Evolutionary conservation across 2,329 filamentous ascomycete species (phyloP), one percentile per base, ranked within the genome.

Genomic region (Colletotrichum sp.): DNA sequence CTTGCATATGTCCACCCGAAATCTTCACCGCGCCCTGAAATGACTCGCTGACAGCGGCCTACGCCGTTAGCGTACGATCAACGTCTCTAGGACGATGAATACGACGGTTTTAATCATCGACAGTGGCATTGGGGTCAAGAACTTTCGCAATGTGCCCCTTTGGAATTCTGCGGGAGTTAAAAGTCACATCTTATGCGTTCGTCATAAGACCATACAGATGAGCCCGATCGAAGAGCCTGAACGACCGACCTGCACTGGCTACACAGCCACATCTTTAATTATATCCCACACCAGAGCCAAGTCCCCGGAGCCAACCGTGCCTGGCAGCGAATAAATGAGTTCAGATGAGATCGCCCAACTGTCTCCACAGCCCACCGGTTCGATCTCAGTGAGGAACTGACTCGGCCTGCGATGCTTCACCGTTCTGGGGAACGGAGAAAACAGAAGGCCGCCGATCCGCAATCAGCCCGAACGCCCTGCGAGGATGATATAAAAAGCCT

Each of bases 121-220:
- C 10, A 13, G 43, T 4, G 12, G 6, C 10, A 21, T 0, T 13
- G 0, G 1, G 2, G 4, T 52, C 10, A 0, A 52, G n/a, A 0
- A 52, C 10, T 2, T 21, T 48, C 6, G 6, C n/a, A 48, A n/a
- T 21, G 6, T 10, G 43, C 6, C 0, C 1, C 1, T 48, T 48
- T 48, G 43, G n/a, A 0, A 48, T 6, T 12, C 10, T 1, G 2
- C 2, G 43, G 43, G 9, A 18, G 8, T 43, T 43, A 2, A 2
- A 38, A 16, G 36, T 10, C 36, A 16, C 34, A 2, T 36, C 7
- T 15, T 16, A 4, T 16, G 6, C 13, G 6, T 36, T 16, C 34
- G 15, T 8, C 34, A 16, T 36, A 1, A 16, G 3, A 16, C 34
- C 34, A 16, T 30, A 30, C 16, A 5, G 36, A 38, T 38, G 5